A percentile compares a stretch with the other conserved stretches of the same genome.
Evolutionary conservation across 306 rosid species (phyloP).

Genomic region (Trifolium dubium): DNA sequence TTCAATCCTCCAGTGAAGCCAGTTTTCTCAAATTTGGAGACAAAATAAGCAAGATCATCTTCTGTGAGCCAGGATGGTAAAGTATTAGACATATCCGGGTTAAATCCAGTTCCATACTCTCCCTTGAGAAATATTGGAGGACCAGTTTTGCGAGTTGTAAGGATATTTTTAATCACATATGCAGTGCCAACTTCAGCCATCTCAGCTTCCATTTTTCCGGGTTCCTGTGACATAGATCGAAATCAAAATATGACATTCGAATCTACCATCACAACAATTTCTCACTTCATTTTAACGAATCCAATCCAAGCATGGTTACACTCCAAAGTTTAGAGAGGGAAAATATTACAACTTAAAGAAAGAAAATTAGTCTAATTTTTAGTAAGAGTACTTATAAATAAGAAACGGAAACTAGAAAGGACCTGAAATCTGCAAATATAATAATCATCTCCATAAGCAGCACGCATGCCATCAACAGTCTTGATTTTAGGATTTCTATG

Average conservation of each 20-base stretch:
- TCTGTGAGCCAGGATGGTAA: too few species aligned
- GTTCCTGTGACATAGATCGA: conserved; percentile 9
- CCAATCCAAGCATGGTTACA: too few species aligned
- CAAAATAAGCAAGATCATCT: too few species aligned
- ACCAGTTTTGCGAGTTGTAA: conserved; percentile 38
- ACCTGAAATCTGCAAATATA: conserved; percentile 54
- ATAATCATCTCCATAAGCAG: conserved; percentile 44
- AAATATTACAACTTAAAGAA: too few species aligned
- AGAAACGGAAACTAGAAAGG: background rate
- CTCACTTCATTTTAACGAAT: background rate
- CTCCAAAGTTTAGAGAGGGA: too few species aligned
- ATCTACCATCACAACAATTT: too few species aligned
- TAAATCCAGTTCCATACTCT: too few species aligned
- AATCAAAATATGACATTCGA: background rate
- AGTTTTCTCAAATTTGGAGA: too few species aligned
- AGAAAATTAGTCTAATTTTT: too few species aligned
- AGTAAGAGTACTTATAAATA: background rate
- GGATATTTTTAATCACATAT: conserved; percentile 39
- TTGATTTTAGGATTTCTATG: conserved; percentile 35
- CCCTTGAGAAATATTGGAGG: conserved; percentile 34
- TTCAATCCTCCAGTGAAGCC: too few species aligned
- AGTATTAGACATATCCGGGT: too few species aligned
- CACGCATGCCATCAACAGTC: conserved; percentile 31
- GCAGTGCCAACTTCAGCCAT: conserved; percentile 26
- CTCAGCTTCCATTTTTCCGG: conserved; percentile 40